Evolutionary conservation across 106 monocot species (phyloP), one percentile per base, ranked within the genome.

Genomic region (Ottelia alismoides): DNA sequence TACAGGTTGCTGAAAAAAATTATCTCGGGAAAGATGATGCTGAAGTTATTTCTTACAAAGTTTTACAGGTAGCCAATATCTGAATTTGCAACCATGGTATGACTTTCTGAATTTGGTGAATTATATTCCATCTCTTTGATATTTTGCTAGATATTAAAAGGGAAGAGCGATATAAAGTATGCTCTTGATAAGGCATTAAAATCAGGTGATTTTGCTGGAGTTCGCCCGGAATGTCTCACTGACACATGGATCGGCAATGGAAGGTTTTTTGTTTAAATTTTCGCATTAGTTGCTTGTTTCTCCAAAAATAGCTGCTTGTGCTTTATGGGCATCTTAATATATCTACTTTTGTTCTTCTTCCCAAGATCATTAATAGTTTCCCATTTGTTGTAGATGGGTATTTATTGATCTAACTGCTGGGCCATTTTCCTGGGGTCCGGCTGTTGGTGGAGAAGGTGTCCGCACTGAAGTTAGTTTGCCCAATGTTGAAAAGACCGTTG

Each of bases 361-460:
- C 56, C 11, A 35, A 47, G 18, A 58, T 27, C 67, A 51, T 66
- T 31, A 19, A 40, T 28, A 19, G 3, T 47, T 17, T 19, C 2
- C 43, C 45, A 72, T 61, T 28, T 73, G 3, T 63, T 59, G 35
- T 69, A 96, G 94, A 63, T 96, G 88, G 88, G 88, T 85, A 51
- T 96, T 96, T 79, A 67, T 89, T 71, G 96, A 96, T 79, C 65
- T 96, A 64, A 88, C 71, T 79, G 88, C 88, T 23, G 88, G 88
- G 40, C 88, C 96, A 51, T 96, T 96, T 72, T 73, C 88, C 5
- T 96, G 96, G 96, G 96, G 96, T 75, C 96, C 96, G 23, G 65
- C 96, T 67, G 96, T 89, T 76, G 96, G 89, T 57, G 88, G 96
- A 58, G 96, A 96, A 65, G 96, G 96, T 56, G 96, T 96, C 58